These are phyloP conservation scores for Calonectria fujianensis DNA, from an alignment of 2,329 filamentous ascomycete species.

Conservation along the genomic window DNA sequence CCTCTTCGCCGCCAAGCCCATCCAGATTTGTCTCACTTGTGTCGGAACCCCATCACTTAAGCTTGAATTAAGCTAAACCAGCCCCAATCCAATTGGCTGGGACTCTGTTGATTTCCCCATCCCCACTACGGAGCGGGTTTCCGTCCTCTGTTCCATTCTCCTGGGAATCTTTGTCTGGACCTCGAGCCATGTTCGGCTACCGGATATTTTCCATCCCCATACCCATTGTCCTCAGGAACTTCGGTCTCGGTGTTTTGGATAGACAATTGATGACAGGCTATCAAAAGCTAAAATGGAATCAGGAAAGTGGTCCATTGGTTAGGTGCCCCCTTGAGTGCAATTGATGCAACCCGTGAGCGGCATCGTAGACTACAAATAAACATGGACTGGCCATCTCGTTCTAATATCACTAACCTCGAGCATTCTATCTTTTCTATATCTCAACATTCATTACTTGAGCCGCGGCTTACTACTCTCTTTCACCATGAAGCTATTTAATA, in stretches of 20 bases:
- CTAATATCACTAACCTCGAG: neutral
- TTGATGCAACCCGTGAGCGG: neutral
- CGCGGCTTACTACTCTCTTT: neutral
- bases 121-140: neutral
- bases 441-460: neutral
- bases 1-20: too few species aligned
- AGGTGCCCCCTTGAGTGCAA: neutral
- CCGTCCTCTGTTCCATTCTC: neutral
- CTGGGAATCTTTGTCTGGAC: neutral
- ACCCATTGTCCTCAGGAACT: neutral
- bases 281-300: slow-evolving; percentile 12
- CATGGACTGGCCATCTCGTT: neutral
- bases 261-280: neutral
- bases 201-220: neutral
- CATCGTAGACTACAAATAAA: neutral
- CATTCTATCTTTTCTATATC: neutral
- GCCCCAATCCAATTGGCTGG: neutral
- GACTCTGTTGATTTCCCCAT: neutral
- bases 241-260: slow-evolving; percentile 10
- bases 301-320: slow-evolving; percentile 1
- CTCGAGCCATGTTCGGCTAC: neutral
- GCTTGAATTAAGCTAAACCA: slow-evolving; percentile 17
- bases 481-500: slow-evolving; percentile 9
- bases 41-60: neutral
- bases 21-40: neutral